Evolutionary conservation across 108 stramenopile species (phyloP), one percentile per base, ranked within the genome.

Genomic region (Chaetoceros tenuissimus): DNA sequence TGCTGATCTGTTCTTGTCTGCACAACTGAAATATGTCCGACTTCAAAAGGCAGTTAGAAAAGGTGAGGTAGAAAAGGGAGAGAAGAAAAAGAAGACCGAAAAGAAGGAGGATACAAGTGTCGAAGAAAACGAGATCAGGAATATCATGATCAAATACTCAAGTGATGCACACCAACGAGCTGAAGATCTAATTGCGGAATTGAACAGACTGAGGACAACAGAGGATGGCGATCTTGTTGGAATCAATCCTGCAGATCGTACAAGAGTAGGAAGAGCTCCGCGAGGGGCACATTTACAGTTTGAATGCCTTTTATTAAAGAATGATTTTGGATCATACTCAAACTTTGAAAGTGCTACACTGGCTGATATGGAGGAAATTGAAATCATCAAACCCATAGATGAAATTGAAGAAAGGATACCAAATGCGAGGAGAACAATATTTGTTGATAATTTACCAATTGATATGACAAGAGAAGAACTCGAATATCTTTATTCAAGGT

Each of bases 391-490:
- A n/a, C n/a, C n/a, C n/a, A n/a, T n/a, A n/a, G 49, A 26, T 10
- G 49, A 51, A 10, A 24, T 8, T 10, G 49, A 5, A 8, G 49
- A 26, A 10, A 24, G 5, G 10, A 5, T 10, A 51, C 49, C 49
- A 5, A 13, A 40, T 10, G 46, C 57, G 0, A 60, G 82, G 29
- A 55, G 71, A 3, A 59, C 74, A 3, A 68, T 92, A 1, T 77
- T 92, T 45, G 51, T 92, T 10, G 85, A 92, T 48, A 92, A 87
- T 57, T 68, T 92, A 24, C 89, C 89, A 0, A 84, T 92, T 46
- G 89, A 92, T 55, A 69, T 77, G 20, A 75, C 72, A 22, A 72
- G 74, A 45, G 67, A 62, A 24, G 68, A 74, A 53, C 61, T 92
- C 20, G 48, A 64, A 0, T 59, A 79, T 30, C 72, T 85, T 7